Base-by-base conservation (phyloP, 108 stramenopile species). In the Nitzschia inconspicua region DNA sequence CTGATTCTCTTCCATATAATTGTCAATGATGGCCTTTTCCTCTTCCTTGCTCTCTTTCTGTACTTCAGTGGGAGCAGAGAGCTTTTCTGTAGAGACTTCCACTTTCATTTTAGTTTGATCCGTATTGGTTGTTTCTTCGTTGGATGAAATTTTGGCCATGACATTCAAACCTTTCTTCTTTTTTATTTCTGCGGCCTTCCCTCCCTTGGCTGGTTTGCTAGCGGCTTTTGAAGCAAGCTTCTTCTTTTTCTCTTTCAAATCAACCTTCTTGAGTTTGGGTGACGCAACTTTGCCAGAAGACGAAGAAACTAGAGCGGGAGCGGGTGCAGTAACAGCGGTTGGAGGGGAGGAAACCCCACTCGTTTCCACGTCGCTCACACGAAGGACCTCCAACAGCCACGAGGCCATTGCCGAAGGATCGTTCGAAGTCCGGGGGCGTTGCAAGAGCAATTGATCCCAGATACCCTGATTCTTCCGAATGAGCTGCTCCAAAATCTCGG, bases 311-410 rank as follows among this genome's bases (percentile, higher is more conserved):
- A 14, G 11, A 10, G 10, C 14, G 37, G 37, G 10, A 39, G 37
- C 10, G 10, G 37, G 11, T 39, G 37, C 37, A 11, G 37, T 39
- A 39, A 11, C 14, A 11, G 37, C 37, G 37, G 37, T 14, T 14
- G 37, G 10, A 11, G 11, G 37, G 11, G 37, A 14, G 39, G 73
- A 66, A 4, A 47, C n/a, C n/a, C n/a, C n/a, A n/a, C n/a, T n/a
- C n/a, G n/a, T 70, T 2, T 78, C 70, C 4, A 83, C 47, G 48
- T 77, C 76, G 36, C 76, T 77, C 16, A 77, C 72, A n/a, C 73
- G 63, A 8, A 82, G 54, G 1, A 83, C 74, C 18, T 75, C 70
- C 43, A 70, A 78, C 16, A 82, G 52, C 80, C 80, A 82, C 2
- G 60, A 55, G 5, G 80, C 76, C 49, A 82, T 62, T 24, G 54